phyloP scores from a whole-genome alignment of 768 basidiomycete genomes.

The Trametes maxima region DNA sequence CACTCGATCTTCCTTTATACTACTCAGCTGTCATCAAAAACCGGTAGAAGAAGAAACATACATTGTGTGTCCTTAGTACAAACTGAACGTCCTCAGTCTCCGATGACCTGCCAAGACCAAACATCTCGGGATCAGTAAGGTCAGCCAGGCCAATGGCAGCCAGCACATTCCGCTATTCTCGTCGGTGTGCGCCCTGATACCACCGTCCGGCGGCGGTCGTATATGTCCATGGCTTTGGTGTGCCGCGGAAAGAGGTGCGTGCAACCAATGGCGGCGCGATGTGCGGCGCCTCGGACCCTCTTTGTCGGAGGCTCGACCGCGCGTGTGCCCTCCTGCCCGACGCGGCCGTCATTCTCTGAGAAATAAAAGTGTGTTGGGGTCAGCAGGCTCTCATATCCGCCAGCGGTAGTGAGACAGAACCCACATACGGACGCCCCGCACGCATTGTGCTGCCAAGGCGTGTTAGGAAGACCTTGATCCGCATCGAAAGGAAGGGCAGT shows the following conservation, averaged over 20 bases:
- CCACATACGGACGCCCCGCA: not conserved
- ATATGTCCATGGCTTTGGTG: slow-evolving; percentile 8
- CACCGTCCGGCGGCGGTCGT: not conserved
- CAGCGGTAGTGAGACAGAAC: slow-evolving; percentile 13
- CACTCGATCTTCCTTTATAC: slow-evolving; percentile 11
- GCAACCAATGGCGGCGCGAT: slow-evolving; percentile 4
- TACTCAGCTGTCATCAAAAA: not conserved
- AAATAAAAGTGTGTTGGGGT: not conserved
- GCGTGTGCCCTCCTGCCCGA: not conserved
- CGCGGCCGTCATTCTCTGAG: slow-evolving; percentile 7
- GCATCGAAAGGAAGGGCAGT: not conserved
- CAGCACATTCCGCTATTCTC: not conserved
- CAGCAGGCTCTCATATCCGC: slow-evolving; percentile 17
- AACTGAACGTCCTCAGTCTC: not conserved
- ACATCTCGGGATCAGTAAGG: not conserved
- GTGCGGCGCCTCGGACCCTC: not conserved
- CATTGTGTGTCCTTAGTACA: not conserved
- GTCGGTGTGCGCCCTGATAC: not conserved
- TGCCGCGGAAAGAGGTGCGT: not conserved
- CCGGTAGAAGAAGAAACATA: not conserved
- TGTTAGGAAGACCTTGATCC: not conserved
- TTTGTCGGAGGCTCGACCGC: not conserved
- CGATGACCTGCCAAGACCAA: slow-evolving; percentile 4
- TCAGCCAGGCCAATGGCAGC: slow-evolving; percentile 2
- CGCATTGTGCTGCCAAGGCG: not conserved